Conservation (phyloP, 2,329 filamentous ascomycete genomes). For the Coniochaeta sp. region DNA sequence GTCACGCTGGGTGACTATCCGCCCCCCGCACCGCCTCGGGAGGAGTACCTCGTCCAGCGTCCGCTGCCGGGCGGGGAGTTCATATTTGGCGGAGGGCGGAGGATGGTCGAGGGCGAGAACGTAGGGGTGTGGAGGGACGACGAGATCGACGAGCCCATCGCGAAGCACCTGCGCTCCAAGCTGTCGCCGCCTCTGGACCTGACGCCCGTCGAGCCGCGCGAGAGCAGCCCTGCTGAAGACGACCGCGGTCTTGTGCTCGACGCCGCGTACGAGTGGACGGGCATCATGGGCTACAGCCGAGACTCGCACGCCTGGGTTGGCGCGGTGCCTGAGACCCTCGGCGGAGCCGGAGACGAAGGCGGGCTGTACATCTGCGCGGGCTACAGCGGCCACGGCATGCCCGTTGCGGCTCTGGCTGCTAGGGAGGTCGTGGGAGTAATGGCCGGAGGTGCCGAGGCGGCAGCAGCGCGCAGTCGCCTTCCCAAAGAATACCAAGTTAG, state of each 20-base stretch:
- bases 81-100: slow-evolving; percentile 65
- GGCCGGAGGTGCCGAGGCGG: slow-evolving; percentile 22
- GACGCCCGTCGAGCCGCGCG: slow-evolving; percentile 2
- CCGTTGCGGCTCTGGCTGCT: slow-evolving; percentile 60
- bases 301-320: slow-evolving; percentile 68
- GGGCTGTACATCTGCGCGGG: slow-evolving; percentile 59
- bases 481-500: neutral
- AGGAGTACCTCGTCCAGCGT: slow-evolving; percentile 71
- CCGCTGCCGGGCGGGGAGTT: slow-evolving; percentile 50
- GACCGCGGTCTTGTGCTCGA: slow-evolving; percentile 32
- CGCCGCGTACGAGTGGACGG: slow-evolving; percentile 63
- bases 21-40: slow-evolving; percentile 33
- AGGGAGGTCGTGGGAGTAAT: slow-evolving; percentile 58
- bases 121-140: slow-evolving; percentile 29
- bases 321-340: slow-evolving; percentile 43
- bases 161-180: slow-evolving; percentile 44
- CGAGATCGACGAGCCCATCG: slow-evolving; percentile 34
- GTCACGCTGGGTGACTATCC: slow-evolving; percentile 45
- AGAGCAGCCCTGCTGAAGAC: slow-evolving; percentile 15
- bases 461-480: neutral
- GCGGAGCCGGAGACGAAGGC: slow-evolving; percentile 39
- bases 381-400: slow-evolving; percentile 73
- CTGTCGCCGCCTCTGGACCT: slow-evolving; percentile 35
- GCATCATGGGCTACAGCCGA: slow-evolving; percentile 69
- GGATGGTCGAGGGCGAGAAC: slow-evolving; percentile 39